Conservation (phyloP, 2,329 filamentous ascomycete species). For the Hypoxylon sp. region DNA sequence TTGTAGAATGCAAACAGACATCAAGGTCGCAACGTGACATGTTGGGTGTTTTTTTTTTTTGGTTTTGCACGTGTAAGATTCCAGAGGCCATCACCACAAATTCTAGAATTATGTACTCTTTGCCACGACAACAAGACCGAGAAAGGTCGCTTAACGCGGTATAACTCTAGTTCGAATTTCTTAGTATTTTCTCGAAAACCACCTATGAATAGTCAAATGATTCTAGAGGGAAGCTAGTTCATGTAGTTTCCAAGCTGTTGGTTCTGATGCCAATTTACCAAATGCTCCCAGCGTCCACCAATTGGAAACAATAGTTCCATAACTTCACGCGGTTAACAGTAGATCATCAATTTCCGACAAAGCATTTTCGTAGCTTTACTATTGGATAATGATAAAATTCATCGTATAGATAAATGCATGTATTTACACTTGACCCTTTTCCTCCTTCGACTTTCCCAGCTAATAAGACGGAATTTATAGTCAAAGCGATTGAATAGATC, state of each 20-base stretch:
- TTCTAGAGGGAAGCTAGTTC: not conserved
- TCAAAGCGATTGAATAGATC: constrained; percentile 17
- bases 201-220: constrained; percentile 5
- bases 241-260: constrained; percentile 7
- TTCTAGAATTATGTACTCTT: constrained; percentile 11
- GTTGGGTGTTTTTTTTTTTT: constrained; percentile 33
- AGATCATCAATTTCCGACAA: constrained; percentile 6
- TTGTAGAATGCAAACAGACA: constrained; percentile 14
- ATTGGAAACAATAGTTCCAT: constrained; percentile 2
- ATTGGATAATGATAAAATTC: constrained; percentile 1
- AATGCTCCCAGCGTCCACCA: constrained; percentile 11
- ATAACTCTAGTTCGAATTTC: constrained; percentile 14
- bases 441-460: not conserved
- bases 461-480: constrained; percentile 2
- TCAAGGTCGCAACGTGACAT: constrained; percentile 39
- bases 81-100: constrained; percentile 21
- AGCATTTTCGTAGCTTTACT: constrained; percentile 1
- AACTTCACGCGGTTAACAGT: constrained; percentile 11
- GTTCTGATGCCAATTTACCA: constrained; percentile 22
- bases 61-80: constrained; percentile 30
- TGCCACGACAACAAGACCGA: constrained; percentile 38
- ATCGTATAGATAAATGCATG: not conserved
- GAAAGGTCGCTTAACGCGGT: constrained; percentile 39
- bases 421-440: not conserved
- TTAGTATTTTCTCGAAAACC: constrained; percentile 5